phyloP scores from a whole-genome alignment of 2,329 filamentous ascomycete species.

The Talaromyces sp. region DNA sequence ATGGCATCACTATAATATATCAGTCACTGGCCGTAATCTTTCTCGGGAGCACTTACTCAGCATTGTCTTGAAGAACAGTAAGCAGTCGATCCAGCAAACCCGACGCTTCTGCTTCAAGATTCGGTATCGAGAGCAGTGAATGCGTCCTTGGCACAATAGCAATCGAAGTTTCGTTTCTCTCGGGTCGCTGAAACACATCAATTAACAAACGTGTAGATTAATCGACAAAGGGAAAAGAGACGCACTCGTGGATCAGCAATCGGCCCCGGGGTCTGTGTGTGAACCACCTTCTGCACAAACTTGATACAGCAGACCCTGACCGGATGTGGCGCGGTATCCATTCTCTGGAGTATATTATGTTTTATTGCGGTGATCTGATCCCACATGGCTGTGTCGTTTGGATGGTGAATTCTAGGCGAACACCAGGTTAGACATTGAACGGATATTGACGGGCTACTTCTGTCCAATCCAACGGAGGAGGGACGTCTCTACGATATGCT shows the following conservation, averaged over 20 bases:
- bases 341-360: constrained; percentile 79
- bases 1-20: constrained; percentile 68
- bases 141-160: constrained; percentile 82
- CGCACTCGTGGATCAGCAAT: constrained; percentile 79
- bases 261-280: constrained; percentile 83
- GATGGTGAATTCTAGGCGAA: constrained; percentile 72
- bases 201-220: neutral
- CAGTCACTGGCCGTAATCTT: neutral
- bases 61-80: constrained; percentile 78
- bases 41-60: constrained; percentile 56
- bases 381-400: constrained; percentile 79
- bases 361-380: constrained; percentile 87
- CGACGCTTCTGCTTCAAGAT: constrained; percentile 87
- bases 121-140: constrained; percentile 71
- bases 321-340: constrained; percentile 74
- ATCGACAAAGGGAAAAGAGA: constrained; percentile 21
- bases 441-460: constrained; percentile 2
- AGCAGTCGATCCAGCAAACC: constrained; percentile 88
- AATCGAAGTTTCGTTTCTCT: constrained; percentile 80
- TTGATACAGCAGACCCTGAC: constrained; percentile 95
- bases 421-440: constrained; percentile 31
- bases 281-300: constrained; percentile 88
- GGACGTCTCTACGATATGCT: neutral
- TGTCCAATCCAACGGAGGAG: neutral
- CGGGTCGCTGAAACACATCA: constrained; percentile 55